phyloP scores from a whole-genome alignment of 768 basidiomycete genomes.

The Boletus rufocinnamomeus region DNA sequence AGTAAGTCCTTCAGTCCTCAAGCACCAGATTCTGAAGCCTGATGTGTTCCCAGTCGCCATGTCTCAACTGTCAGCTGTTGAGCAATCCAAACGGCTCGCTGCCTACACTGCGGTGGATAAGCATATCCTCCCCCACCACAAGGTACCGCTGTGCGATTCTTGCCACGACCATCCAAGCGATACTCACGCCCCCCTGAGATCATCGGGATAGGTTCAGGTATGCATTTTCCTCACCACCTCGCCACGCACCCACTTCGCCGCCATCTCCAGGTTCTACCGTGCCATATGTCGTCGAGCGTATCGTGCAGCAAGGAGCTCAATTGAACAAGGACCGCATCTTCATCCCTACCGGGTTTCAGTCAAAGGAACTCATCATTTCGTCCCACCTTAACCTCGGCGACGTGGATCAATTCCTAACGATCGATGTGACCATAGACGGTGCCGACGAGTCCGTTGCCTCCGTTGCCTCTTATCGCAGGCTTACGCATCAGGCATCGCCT shows the following conservation, averaged over 20 bases:
- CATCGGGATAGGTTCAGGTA: conserved; percentile 87
- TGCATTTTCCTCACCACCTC: background rate
- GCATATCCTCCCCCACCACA: conserved; percentile 80
- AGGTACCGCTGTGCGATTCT: conserved; percentile 48
- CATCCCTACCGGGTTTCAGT: conserved; percentile 95
- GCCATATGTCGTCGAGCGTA: conserved; percentile 94
- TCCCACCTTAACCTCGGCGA: conserved; percentile 81
- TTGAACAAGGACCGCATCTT: conserved; percentile 83
- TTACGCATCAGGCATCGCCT: background rate
- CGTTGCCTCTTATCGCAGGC: background rate
- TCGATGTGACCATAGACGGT: conserved; percentile 98
- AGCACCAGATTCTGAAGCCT: background rate
- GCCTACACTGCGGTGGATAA: conserved; percentile 94
- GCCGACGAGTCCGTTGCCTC: conserved; percentile 80
- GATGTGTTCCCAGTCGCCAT: conserved; percentile 23
- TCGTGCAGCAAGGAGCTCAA: conserved; percentile 76
- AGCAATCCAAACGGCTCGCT: conserved; percentile 85
- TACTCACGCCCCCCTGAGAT: conserved; percentile 45
- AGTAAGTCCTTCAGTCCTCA: conserved; percentile 10
- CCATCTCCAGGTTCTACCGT: conserved; percentile 77
- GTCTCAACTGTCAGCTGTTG: conserved; percentile 48
- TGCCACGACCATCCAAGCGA: background rate
- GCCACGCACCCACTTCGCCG: conserved; percentile 3
- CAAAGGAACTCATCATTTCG: conserved; percentile 89
- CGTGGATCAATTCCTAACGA: conserved; percentile 81